These are phyloP conservation scores for Exobasidium rhododendri DNA, from an alignment of 1,284 basidiomycete species.

Conservation along the genomic window DNA sequence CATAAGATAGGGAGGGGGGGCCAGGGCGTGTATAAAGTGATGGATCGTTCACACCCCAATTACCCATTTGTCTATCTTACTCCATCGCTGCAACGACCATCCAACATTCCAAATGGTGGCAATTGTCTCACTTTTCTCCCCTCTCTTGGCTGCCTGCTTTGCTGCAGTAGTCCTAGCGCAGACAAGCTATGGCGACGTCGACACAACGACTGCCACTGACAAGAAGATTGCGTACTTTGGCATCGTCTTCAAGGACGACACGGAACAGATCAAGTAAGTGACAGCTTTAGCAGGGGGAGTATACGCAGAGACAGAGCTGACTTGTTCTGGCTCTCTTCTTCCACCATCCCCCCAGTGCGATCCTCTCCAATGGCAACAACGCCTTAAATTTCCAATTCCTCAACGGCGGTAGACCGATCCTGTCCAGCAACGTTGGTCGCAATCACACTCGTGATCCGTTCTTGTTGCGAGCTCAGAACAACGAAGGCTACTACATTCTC, in stretches of 20 bases:
- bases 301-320: too few relatives aligned
- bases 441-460: conserved; percentile 8
- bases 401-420: conserved; percentile 2
- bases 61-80: too few relatives aligned
- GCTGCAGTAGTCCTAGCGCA: not conserved
- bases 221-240: not conserved
- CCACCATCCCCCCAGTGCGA: not conserved
- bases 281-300: too few relatives aligned
- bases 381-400: not conserved
- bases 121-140: not conserved
- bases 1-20: too few relatives aligned
- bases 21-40: too few relatives aligned
- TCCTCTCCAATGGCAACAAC: conserved; percentile 1
- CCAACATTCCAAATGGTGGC: too few relatives aligned
- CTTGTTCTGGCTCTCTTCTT: not conserved
- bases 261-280: conserved; percentile 10
- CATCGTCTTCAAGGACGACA: conserved; percentile 7
- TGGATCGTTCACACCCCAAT: too few relatives aligned
- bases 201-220: not conserved
- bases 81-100: too few relatives aligned
- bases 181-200: not conserved
- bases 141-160: not conserved
- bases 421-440: conserved; percentile 4
- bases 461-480: not conserved
- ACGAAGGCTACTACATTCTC: not conserved